Percentiles rank a stretch among this genome's conserved stretches.
Evolutionary conservation across 306 rosid genomes (phyloP).

Genomic region (Psophocarpus tetragonolobus): DNA sequence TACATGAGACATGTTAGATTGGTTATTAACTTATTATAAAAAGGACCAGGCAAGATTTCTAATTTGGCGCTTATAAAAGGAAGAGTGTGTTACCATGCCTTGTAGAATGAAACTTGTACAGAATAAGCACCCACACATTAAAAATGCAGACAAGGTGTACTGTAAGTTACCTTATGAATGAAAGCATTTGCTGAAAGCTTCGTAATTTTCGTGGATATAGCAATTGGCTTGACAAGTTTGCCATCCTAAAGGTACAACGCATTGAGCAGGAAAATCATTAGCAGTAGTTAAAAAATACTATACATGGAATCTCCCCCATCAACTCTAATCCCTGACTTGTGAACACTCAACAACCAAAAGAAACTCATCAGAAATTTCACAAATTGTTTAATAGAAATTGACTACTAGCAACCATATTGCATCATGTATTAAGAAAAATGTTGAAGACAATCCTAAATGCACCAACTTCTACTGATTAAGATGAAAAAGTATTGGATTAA

Average conservation of each 20-base stretch:
- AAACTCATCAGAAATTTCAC: neutral
- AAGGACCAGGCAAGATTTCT: neutral
- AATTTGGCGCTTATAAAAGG: neutral
- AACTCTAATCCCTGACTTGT: neutral
- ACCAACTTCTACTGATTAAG: neutral
- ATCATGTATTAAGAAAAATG: neutral
- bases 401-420: neutral
- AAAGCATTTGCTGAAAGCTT: constrained; percentile 69
- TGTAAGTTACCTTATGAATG: constrained; percentile 63
- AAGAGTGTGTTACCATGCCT: neutral
- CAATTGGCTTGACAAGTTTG: constrained; percentile 45
- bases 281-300: neutral
- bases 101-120: neutral
- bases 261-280: constrained; percentile 28
- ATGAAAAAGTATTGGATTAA: constrained; percentile 1
- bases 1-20: neutral
- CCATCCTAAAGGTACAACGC: constrained; percentile 56
- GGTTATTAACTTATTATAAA: no score
- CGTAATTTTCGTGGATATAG: constrained; percentile 47
- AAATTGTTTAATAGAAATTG: constrained; percentile 2
- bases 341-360: constrained; percentile 16
- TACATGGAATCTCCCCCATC: neutral
- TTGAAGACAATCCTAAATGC: constrained; percentile 5
- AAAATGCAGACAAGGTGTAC: neutral
- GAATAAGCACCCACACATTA: neutral